Base-by-base conservation (phyloP, 2,329 filamentous ascomycete species). In the Venturia aucupariae region DNA sequence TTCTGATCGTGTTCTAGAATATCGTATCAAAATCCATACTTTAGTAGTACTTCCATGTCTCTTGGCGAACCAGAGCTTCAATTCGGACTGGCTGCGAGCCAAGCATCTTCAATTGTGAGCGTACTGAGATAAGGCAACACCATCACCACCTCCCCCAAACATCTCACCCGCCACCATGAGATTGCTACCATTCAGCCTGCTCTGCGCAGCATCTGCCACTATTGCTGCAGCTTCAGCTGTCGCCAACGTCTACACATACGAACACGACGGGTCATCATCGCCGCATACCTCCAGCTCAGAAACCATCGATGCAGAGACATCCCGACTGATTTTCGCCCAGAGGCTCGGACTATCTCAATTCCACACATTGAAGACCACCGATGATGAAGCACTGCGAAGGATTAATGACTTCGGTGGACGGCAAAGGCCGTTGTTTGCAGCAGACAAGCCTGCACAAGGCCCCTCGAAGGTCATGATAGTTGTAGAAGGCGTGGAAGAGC, bases 271-370 rank as follows among this genome's bases (percentile, higher is more conserved):
- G 13, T 11, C 54, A n/a, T 11, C 54, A 24, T 51, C 27, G 42
- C 39, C 51, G 41, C 35, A 46, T 39, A 27, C 62, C 15, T 32
- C 63, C n/a, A 24, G 11, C 54, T 38, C 39, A 38, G 63, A 64
- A 30, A 64, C 63, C 32, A 61, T 60, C 41, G 54, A 60, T 68
- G 75, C 79, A 19, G 74, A 77, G 64, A 76, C 77, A 46, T 79
- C 81, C 68, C 75, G 80, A 70, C 71, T 82, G 65, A 76, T 82
- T 60, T 70, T 83, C 66, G 80, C 81, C 61, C 78, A 81, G 71
- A 73, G 80, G 69, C 75, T 81, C 32, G 80, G 80, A 22, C 72
- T 82, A 41, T 78, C 80, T 63, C 75, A 77, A 63, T 82, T 77
- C 71, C 80, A 82, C 68, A 70, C 73, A 30, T 70, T 80, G 60